Percentiles rank a stretch among this genome's conserved stretches.
Evolutionary conservation across 2,329 filamentous ascomycete species (phyloP).

Genomic region (Grosmannia huntii): DNA sequence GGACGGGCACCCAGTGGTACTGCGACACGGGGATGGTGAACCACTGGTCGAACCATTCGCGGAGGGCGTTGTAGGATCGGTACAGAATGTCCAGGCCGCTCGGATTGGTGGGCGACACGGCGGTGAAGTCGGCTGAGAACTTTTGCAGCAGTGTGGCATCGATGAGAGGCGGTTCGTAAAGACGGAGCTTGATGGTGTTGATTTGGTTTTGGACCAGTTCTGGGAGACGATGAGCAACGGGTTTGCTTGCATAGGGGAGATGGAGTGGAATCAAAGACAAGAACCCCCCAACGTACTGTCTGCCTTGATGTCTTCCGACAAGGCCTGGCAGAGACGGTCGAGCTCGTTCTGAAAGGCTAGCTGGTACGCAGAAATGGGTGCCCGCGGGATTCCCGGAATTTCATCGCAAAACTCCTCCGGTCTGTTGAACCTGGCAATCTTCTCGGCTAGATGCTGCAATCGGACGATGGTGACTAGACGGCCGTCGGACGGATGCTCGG

Average conservation of each 20-base stretch:
- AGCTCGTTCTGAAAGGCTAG: conserved; percentile 33
- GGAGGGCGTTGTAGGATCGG: conserved; percentile 32
- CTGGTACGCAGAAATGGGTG: conserved; percentile 31
- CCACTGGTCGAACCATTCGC: conserved; percentile 36
- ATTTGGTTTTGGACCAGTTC: conserved; percentile 27
- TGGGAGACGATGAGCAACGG: conserved; percentile 11
- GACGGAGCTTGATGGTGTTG: conserved; percentile 26
- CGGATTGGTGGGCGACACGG: conserved; percentile 17
- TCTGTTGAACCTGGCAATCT: conserved; percentile 29
- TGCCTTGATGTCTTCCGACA: conserved; percentile 22
- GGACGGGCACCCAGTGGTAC: conserved; percentile 34
- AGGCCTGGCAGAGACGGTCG: conserved; percentile 23
- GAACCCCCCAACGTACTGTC: conserved; percentile 21
- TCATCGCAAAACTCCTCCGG: conserved; percentile 22
- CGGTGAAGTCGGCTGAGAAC: conserved; percentile 21
- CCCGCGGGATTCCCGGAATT: conserved; percentile 21
- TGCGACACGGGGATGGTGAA: conserved; percentile 27
- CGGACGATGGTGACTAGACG: conserved; percentile 33
- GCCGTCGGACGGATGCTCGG: conserved; percentile 33
- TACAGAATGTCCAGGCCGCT: conserved; percentile 37
- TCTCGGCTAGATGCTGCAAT: conserved; percentile 36
- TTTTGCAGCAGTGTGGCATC: conserved; percentile 26
- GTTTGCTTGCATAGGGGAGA: too few relatives aligned
- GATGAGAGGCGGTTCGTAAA: conserved; percentile 35
- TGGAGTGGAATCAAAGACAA: background rate